These are phyloP conservation scores for Schizonepeta tenuifolia DNA, from an alignment of 257 asterid genomes.

Conservation along the genomic window DNA sequence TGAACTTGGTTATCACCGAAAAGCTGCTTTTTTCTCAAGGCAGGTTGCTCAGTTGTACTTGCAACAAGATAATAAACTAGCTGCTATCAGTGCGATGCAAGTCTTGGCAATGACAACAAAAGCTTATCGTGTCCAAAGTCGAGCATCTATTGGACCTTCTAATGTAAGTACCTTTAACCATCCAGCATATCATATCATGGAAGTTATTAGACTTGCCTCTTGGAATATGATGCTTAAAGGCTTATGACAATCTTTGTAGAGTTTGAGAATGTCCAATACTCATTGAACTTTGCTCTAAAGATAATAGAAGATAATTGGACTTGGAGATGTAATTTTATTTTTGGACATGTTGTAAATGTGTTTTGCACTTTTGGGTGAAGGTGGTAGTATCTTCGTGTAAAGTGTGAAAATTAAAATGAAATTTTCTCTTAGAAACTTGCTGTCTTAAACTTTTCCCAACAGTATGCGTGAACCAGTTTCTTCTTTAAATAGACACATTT, in stretches of 20 bases:
- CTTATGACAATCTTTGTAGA: not conserved
- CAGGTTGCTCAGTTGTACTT: constrained; percentile 97
- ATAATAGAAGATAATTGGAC: constrained; percentile 24
- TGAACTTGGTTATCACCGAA: constrained; percentile 89
- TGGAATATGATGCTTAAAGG: constrained; percentile 30
- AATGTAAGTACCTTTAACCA: constrained; percentile 53
- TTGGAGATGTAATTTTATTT: constrained; percentile 25
- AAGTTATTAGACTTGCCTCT: constrained; percentile 23
- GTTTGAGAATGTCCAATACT: constrained; percentile 1
- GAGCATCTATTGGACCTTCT: constrained; percentile 72
- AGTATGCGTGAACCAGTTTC: not conserved
- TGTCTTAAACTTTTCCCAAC: constrained; percentile 1
- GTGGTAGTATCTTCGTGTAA: constrained; percentile 20
- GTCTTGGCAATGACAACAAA: constrained; percentile 97
- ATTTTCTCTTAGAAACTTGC: constrained; percentile 13
- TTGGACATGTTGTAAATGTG: constrained; percentile 16
- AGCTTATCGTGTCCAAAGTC: constrained; percentile 96
- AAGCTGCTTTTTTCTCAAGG: constrained; percentile 98
- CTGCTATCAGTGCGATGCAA: constrained; percentile 98
- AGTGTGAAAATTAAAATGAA: constrained; percentile 6
- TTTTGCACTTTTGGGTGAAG: constrained; percentile 15
- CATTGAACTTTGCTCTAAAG: constrained; percentile 10
- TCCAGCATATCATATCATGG: not conserved
- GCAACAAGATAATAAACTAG: constrained; percentile 92
- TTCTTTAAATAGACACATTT: constrained; percentile 10